These are phyloP conservation scores for Ambrosiella xylebori DNA, from an alignment of 2,329 filamentous ascomycete species.

Conservation along the genomic window DNA sequence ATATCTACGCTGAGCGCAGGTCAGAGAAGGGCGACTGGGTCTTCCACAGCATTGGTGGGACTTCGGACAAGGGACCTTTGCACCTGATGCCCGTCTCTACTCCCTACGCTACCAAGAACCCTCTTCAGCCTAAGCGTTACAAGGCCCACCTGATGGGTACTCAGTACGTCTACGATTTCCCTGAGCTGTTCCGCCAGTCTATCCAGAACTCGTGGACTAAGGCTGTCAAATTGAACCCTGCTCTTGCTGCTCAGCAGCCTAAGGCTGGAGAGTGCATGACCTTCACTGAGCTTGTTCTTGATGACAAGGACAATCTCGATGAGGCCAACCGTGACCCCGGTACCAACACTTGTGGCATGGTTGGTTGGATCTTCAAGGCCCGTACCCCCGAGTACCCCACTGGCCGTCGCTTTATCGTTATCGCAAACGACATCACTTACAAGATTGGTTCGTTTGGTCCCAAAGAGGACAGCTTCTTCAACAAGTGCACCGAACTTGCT, in stretches of 20 bases:
- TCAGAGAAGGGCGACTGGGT: conserved; percentile 97
- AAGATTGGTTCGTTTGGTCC: conserved; percentile 97
- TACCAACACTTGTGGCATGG: conserved; percentile 94
- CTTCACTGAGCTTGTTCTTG: conserved; percentile 83
- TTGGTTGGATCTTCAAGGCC: conserved; percentile 90
- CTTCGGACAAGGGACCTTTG: conserved; percentile 87
- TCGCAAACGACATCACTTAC: conserved; percentile 98
- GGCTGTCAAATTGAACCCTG: conserved; percentile 54
- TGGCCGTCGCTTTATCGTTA: conserved; percentile 82
- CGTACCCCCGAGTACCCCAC: conserved; percentile 89
- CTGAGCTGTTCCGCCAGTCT: conserved; percentile 94
- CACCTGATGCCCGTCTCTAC: conserved; percentile 81
- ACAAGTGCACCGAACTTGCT: conserved; percentile 95
- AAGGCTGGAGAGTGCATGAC: conserved; percentile 79
- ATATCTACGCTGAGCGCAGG: conserved; percentile 95
- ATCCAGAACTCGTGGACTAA: conserved; percentile 88
- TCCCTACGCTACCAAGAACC: conserved; percentile 95
- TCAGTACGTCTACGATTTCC: conserved; percentile 99
- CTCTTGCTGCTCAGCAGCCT: conserved; percentile 64
- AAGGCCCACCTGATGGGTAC: conserved; percentile 99
- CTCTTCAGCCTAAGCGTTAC: conserved; percentile 96
- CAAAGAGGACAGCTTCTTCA: conserved; percentile 93
- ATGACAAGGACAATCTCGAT: conserved; percentile 78
- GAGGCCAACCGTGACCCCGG: conserved; percentile 92
- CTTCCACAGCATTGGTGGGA: conserved; percentile 94